phyloP scores from a whole-genome alignment of 2,329 filamentous ascomycete genomes.

The Ilyonectria sp. region DNA sequence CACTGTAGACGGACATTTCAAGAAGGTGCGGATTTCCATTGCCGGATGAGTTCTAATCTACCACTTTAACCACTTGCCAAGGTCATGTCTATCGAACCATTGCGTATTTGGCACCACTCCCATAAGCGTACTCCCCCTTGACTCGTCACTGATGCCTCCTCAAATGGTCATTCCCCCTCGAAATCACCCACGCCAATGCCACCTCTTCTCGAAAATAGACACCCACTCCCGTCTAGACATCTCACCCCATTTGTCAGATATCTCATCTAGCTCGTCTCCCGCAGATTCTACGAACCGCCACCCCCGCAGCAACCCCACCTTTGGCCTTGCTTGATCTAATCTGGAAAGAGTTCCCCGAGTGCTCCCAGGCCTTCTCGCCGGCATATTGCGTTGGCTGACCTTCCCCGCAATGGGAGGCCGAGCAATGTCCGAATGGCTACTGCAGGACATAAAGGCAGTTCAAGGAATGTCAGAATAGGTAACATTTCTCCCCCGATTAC shows the following conservation, averaged over 20 bases:
- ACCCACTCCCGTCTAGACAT: background rate
- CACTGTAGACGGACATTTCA: background rate
- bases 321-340: constrained; percentile 22
- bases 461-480: constrained; percentile 8
- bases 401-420: constrained; percentile 32
- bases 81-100: background rate
- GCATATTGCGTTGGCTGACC: background rate
- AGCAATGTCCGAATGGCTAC: constrained; percentile 30
- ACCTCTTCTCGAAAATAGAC: too few species aligned
- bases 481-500: background rate
- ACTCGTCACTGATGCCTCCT: background rate
- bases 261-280: constrained; percentile 8
- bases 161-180: too few species aligned
- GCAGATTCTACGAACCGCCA: constrained; percentile 6
- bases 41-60: background rate
- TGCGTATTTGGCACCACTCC: too few species aligned
- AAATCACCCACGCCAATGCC: too few species aligned
- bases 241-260: background rate
- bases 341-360: constrained; percentile 30
- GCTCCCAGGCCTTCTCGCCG: constrained; percentile 27
- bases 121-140: background rate
- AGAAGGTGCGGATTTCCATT: background rate
- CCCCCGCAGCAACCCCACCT: constrained; percentile 18
- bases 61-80: background rate
- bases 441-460: constrained; percentile 17